Percentiles rank a stretch among this genome's conserved stretches.
Conservation (phyloP, 345 rosid genomes). For the Nephelium lappaceum region DNA sequence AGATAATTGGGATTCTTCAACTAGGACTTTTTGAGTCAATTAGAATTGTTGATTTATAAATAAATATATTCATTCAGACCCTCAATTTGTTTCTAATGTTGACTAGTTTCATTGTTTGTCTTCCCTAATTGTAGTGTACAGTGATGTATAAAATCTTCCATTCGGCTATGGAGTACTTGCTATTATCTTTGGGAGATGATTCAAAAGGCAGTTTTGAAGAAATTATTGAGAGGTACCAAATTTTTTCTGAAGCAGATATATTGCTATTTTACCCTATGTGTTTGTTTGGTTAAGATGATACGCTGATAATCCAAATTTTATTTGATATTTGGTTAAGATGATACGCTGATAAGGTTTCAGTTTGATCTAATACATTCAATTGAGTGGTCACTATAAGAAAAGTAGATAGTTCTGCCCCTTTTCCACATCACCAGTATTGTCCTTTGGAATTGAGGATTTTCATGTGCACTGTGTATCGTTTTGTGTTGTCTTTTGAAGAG, state of each 20-base stretch:
- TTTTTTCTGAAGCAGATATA: too few relatives aligned
- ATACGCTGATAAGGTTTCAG: neutral
- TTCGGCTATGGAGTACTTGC: slow-evolving; percentile 68
- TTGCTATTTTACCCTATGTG: neutral
- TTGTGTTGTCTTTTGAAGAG: too few relatives aligned
- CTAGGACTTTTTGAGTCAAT: neutral
- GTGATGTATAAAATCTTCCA: slow-evolving; percentile 76
- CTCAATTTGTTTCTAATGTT: neutral
- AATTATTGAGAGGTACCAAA: slow-evolving; percentile 80
- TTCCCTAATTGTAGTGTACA: slow-evolving; percentile 48
- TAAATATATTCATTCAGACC: neutral
- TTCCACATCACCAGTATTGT: too few relatives aligned
- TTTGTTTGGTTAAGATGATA: neutral
- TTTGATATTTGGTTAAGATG: neutral
- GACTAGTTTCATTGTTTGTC: neutral
- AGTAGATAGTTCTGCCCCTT: too few relatives aligned
- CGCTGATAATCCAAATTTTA: neutral
- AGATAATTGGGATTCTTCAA: neutral
- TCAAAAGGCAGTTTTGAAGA: slow-evolving; percentile 81
- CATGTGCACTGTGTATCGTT: too few relatives aligned
- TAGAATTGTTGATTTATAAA: neutral
- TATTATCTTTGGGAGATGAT: too few relatives aligned
- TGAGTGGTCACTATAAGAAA: too few relatives aligned
- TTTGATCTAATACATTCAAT: too few relatives aligned
- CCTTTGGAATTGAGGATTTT: too few relatives aligned